Evolutionary conservation across 2,329 filamentous ascomycete species (phyloP).

Genomic region (Zasmidium angulare): DNA sequence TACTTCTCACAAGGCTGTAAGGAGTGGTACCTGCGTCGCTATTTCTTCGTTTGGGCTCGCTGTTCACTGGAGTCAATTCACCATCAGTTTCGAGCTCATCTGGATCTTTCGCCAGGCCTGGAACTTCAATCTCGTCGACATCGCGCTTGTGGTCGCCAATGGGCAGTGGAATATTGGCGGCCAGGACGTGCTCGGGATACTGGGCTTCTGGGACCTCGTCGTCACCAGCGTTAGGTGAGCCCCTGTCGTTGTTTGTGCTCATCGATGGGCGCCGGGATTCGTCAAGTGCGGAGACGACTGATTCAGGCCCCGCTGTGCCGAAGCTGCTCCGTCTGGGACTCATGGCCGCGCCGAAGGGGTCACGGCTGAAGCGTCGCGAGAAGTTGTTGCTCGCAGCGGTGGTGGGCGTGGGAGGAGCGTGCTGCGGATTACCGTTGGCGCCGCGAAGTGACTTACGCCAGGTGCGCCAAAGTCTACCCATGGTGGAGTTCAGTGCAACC

Average conservation of each 20-base stretch:
- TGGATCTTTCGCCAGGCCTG: slow-evolving; percentile 67
- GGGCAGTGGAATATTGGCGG: slow-evolving; percentile 68
- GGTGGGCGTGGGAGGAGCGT: slow-evolving; percentile 16
- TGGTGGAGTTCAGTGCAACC: slow-evolving; percentile 81
- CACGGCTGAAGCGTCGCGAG: slow-evolving; percentile 19
- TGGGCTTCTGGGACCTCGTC: slow-evolving; percentile 41
- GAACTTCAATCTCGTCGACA: slow-evolving; percentile 76
- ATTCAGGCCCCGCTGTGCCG: slow-evolving; percentile 20
- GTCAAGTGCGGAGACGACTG: slow-evolving; percentile 21
- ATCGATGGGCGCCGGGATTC: slow-evolving; percentile 22
- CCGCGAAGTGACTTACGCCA: slow-evolving; percentile 88
- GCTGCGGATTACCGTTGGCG: slow-evolving; percentile 14
- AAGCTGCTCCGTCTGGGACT: slow-evolving; percentile 23
- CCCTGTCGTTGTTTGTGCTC: slow-evolving; percentile 12
- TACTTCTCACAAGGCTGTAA: slow-evolving; percentile 6
- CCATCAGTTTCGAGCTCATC: slow-evolving; percentile 48
- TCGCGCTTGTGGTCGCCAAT: slow-evolving; percentile 63
- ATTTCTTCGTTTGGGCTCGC: slow-evolving; percentile 19
- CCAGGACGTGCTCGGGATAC: slow-evolving; percentile 40
- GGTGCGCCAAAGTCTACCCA: slow-evolving; percentile 87
- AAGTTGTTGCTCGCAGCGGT: slow-evolving; percentile 13
- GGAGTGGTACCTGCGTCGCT: slow-evolving; percentile 20
- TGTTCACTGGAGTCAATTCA: slow-evolving; percentile 20
- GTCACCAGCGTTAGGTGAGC: slow-evolving; percentile 6
- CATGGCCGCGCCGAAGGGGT: slow-evolving; percentile 16